Conservation (phyloP, 371 early-diverging fungal species). For the Quaeritorhiza haematococci region DNA sequence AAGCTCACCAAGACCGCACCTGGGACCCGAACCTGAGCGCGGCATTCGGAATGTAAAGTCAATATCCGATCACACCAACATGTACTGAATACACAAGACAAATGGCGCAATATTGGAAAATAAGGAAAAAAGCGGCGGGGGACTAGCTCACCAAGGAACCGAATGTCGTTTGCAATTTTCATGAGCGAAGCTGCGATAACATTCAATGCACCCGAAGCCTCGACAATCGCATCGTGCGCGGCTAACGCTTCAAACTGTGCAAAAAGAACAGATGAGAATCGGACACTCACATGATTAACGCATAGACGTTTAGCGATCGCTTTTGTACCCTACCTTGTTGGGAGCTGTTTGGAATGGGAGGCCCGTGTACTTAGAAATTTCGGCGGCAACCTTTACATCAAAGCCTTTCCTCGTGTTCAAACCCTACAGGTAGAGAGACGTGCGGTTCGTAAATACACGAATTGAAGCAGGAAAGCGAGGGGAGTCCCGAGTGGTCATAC, state of each 20-base stretch:
- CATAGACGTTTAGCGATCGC: background rate
- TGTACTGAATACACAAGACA: conserved; percentile 1
- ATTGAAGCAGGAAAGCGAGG: too few relatives aligned
- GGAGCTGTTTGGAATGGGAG: conserved; percentile 86
- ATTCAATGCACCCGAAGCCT: conserved; percentile 88
- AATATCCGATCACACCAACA: background rate
- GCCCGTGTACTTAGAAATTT: conserved; percentile 67
- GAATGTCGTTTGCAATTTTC: conserved; percentile 96
- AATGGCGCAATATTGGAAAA: conserved; percentile 5
- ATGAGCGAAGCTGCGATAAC: conserved; percentile 88
- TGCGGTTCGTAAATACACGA: too few relatives aligned
- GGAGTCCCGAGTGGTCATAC: too few relatives aligned
- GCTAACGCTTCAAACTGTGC: conserved; percentile 90
- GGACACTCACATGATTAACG: background rate
- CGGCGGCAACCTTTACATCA: conserved; percentile 76
- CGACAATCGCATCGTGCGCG: conserved; percentile 94
- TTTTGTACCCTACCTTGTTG: conserved; percentile 63
- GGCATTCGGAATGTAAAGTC: background rate
- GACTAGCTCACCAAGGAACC: conserved; percentile 52
- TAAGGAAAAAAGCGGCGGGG: background rate
- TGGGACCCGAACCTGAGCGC: conserved; percentile 93
- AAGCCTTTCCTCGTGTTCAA: conserved; percentile 88
- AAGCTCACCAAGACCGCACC: conserved; percentile 94
- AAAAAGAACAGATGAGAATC: background rate
- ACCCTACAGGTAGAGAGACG: conserved; percentile 44